Percentiles rank a stretch among this genome's conserved stretches.
These are phyloP conservation scores for Colletotrichum tamarilloi DNA, from an alignment of 2,329 filamentous ascomycete genomes.

Conservation along the genomic window DNA sequence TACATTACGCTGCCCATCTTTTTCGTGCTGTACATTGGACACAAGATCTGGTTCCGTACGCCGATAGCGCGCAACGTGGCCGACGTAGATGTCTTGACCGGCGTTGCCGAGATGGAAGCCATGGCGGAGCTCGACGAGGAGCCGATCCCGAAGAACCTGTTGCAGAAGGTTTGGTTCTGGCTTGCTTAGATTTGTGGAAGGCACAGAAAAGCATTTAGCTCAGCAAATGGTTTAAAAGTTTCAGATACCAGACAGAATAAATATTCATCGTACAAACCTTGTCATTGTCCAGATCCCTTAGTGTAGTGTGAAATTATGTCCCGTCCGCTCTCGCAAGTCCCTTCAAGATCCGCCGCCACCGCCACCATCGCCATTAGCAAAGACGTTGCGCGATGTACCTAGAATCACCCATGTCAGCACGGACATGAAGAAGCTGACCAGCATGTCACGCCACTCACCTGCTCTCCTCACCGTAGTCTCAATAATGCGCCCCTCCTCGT, in stretches of 20 bases:
- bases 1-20: conserved; percentile 75
- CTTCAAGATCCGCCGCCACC: background rate
- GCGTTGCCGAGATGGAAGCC: conserved; percentile 72
- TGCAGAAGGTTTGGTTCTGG: conserved; percentile 68
- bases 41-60: conserved; percentile 65
- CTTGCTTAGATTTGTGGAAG: conserved; percentile 50
- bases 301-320: background rate
- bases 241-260: background rate
- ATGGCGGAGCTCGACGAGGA: conserved; percentile 60
- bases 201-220: background rate
- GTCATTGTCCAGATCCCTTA: background rate
- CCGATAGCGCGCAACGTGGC: conserved; percentile 53
- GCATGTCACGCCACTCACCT: background rate
- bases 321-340: background rate
- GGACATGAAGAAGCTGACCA: background rate
- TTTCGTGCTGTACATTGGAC: conserved; percentile 67
- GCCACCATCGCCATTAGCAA: conserved; percentile 1
- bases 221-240: background rate
- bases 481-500: conserved; percentile 31
- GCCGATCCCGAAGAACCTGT: conserved; percentile 60
- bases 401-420: background rate
- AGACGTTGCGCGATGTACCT: conserved; percentile 12
- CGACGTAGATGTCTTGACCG: conserved; percentile 67
- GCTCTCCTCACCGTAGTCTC: conserved; percentile 29
- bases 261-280: background rate